A percentile compares a stretch with the other conserved stretches of the same genome.
Evolutionary conservation across 768 basidiomycete genomes (phyloP).

Genomic region (Leucocoprinus leucothites): DNA sequence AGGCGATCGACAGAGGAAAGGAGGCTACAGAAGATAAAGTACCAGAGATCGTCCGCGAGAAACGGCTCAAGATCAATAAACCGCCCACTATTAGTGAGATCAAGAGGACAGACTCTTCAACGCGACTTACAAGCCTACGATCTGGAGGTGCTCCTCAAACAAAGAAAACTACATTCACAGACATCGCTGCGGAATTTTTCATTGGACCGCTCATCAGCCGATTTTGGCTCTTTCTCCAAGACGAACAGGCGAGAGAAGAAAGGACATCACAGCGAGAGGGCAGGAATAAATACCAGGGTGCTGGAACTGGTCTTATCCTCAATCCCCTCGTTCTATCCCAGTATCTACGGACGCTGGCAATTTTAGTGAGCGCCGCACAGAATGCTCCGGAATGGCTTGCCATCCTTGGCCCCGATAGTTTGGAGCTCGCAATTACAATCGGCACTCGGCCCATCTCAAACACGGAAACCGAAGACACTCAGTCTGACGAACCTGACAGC

Average conservation of each 20-base stretch:
- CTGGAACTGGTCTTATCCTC: slow-evolving; percentile 81
- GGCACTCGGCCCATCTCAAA: slow-evolving; percentile 63
- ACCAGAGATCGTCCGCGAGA: slow-evolving; percentile 68
- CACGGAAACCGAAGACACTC: slow-evolving; percentile 31
- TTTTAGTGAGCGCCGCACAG: slow-evolving; percentile 80
- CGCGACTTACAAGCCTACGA: background rate
- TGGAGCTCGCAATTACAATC: slow-evolving; percentile 81
- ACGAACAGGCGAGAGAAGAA: slow-evolving; percentile 74
- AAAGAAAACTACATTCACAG: slow-evolving; percentile 46
- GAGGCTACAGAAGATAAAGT: slow-evolving; percentile 49
- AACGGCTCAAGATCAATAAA: slow-evolving; percentile 63
- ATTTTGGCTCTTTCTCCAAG: slow-evolving; percentile 94
- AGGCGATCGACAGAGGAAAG: slow-evolving; percentile 60
- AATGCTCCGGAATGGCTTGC: slow-evolving; percentile 80
- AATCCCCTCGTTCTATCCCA: slow-evolving; percentile 75
- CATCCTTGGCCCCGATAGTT: slow-evolving; percentile 73
- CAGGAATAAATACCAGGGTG: slow-evolving; percentile 60
- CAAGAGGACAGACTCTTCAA: background rate
- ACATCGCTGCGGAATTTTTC: slow-evolving; percentile 85
- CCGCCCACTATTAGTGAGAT: slow-evolving; percentile 46
- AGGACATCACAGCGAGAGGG: slow-evolving; percentile 56
- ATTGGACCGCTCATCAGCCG: slow-evolving; percentile 86
- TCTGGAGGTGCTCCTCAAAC: background rate
- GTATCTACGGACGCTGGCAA: slow-evolving; percentile 69
- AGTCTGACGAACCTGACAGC: slow-evolving; percentile 29